Evolutionary conservation across 2,329 filamentous ascomycete genomes (phyloP).

Genomic region (Bisporella sp.): DNA sequence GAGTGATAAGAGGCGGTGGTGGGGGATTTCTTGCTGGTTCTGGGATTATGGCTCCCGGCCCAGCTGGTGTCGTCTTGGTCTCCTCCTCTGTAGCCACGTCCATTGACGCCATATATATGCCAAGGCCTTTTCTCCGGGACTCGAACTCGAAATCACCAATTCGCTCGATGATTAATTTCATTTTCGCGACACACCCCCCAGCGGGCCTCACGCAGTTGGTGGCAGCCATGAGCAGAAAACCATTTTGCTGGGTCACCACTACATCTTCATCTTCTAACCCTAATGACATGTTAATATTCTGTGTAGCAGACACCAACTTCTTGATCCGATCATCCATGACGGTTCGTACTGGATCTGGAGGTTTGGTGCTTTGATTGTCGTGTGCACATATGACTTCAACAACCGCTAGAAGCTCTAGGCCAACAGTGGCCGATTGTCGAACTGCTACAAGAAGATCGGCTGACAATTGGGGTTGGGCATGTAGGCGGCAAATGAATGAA

Average conservation of each 20-base stretch:
- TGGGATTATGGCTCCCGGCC: conserved; percentile 7
- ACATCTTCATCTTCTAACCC: conserved; percentile 66
- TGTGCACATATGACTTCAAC: conserved; percentile 78
- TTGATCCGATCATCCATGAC: conserved; percentile 75
- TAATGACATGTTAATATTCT: conserved; percentile 66
- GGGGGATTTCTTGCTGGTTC: conserved; percentile 33
- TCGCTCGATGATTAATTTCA: conserved; percentile 76
- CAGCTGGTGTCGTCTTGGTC: no score
- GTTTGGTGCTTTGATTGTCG: conserved; percentile 59
- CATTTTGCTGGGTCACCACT: conserved; percentile 73
- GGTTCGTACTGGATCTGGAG: conserved; percentile 61
- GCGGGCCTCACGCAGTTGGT: conserved; percentile 87
- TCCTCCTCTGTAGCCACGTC: conserved; percentile 29
- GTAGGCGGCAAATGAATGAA: conserved; percentile 83
- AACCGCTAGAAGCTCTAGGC: conserved; percentile 69
- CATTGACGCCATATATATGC: conserved; percentile 38
- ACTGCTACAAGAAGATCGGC: conserved; percentile 77
- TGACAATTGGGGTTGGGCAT: conserved; percentile 83
- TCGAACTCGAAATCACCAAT: conserved; percentile 90
- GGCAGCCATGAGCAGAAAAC: no score
- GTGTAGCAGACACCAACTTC: conserved; percentile 73
- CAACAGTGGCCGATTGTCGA: conserved; percentile 75
- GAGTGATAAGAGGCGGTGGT: conserved; percentile 38
- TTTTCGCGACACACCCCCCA: conserved; percentile 84
- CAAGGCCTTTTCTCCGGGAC: conserved; percentile 50